phyloP scores from a whole-genome alignment of 306 rosid genomes.

The Styphnolobium japonicum region DNA sequence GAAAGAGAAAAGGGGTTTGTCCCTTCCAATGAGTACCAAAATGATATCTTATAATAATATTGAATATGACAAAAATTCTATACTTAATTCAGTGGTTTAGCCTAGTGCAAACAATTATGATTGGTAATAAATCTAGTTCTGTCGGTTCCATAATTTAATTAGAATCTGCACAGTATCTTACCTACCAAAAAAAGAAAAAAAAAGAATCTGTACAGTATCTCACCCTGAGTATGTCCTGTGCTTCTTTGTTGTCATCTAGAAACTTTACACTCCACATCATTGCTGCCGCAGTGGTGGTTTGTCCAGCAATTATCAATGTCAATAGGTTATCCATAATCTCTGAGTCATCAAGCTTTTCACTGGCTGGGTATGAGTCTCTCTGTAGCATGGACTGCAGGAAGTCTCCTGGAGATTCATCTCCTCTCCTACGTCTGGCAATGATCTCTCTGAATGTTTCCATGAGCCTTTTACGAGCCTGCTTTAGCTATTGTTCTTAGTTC shows the following conservation, averaged over 20 bases:
- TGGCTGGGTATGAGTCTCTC: conserved; percentile 42
- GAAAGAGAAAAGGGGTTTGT: not conserved
- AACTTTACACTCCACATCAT: conserved; percentile 84
- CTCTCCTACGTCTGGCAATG: conserved; percentile 50
- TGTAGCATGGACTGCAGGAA: conserved; percentile 63
- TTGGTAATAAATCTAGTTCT: not conserved
- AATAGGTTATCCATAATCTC: conserved; percentile 67
- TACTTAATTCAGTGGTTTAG: not conserved
- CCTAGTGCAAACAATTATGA: not conserved
- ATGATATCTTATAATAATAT: not conserved
- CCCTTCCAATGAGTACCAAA: not conserved
- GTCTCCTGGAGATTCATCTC: conserved; percentile 44
- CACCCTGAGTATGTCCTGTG: conserved; percentile 58
- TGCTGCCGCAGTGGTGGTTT: conserved; percentile 72
- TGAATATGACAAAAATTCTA: not conserved
- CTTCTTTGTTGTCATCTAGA: conserved; percentile 60
- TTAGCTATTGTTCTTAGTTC: conserved; percentile 15
- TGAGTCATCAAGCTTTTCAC: conserved; percentile 61
- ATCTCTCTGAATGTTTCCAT: conserved; percentile 52
- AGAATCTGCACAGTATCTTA: conserved; percentile 17
- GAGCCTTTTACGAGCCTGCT: conserved; percentile 64
- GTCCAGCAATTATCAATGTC: conserved; percentile 69
- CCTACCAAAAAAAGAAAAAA: too few relatives aligned
- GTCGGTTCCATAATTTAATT: not conserved
- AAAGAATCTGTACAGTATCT: too few relatives aligned